Conservation (phyloP, 2,329 filamentous ascomycete genomes). For the Colletotrichum tofieldiae region DNA sequence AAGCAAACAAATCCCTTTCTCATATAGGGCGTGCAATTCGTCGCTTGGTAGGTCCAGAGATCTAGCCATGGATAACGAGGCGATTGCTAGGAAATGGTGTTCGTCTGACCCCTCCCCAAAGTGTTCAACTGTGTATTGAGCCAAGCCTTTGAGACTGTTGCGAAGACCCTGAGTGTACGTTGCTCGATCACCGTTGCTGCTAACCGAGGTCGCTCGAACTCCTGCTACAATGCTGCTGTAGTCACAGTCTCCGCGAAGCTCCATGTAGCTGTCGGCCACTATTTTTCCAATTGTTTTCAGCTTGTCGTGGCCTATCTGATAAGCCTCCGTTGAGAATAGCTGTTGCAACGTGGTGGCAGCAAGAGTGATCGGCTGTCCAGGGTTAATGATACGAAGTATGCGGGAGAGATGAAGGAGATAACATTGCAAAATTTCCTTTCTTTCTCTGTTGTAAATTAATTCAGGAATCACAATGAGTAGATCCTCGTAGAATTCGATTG, state of each 20-base stretch:
- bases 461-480: neutral
- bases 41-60: rapidly evolving
- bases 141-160: neutral
- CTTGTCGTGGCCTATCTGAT: neutral
- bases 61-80: neutral
- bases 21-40: neutral
- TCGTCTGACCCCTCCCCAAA: neutral
- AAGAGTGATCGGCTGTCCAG: neutral
- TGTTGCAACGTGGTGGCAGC: neutral
- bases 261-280: neutral
- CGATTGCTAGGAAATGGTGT: rapidly evolving
- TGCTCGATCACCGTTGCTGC: rapidly evolving
- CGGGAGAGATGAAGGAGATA: neutral
- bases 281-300: neutral
- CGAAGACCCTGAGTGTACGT: rapidly evolving
- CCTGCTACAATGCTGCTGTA: rapidly evolving
- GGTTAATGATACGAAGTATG: neutral
- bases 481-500: rapidly evolving
- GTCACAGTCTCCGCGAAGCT: neutral
- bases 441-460: neutral
- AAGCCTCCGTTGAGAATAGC: neutral
- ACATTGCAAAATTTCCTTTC: neutral
- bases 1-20: neutral
- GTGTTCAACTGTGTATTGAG: rapidly evolving
- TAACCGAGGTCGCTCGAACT: rapidly evolving